Evolutionary conservation across 371 early-diverging fungal genomes (phyloP).

Genomic region (Rhizopus sp.): DNA sequence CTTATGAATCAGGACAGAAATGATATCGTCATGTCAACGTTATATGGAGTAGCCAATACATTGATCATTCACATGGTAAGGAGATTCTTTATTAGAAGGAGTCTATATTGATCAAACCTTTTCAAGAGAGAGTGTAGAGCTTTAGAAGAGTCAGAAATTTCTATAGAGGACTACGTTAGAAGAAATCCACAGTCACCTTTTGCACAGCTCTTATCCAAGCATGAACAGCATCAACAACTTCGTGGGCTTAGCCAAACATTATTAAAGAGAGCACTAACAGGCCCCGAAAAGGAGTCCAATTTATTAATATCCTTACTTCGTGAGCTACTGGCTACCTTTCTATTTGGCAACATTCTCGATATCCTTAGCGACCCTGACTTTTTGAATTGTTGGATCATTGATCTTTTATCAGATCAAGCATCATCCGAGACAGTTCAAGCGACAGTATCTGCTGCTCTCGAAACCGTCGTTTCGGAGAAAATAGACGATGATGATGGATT

Average conservation of each 20-base stretch:
- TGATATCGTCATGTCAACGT: constrained; percentile 49
- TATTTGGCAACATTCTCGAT: constrained; percentile 38
- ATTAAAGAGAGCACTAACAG: constrained; percentile 35
- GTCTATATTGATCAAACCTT: neutral
- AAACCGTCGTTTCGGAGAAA: neutral
- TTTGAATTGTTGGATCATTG: constrained; percentile 43
- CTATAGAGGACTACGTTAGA: constrained; percentile 36
- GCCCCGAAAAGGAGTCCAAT: constrained; percentile 32
- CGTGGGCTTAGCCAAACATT: constrained; percentile 35
- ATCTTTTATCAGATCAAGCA: constrained; percentile 31
- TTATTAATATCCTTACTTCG: constrained; percentile 35
- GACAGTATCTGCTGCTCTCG: constrained; percentile 6
- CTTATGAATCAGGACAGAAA: constrained; percentile 50
- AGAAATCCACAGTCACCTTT: constrained; percentile 53
- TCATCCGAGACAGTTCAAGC: constrained; percentile 2
- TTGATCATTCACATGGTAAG: constrained; percentile 56
- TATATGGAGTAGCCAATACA: constrained; percentile 52
- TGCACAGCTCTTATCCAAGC: constrained; percentile 42
- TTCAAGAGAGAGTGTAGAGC: constrained; percentile 49
- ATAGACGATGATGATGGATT: neutral
- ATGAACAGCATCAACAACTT: constrained; percentile 46
- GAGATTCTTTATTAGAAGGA: neutral
- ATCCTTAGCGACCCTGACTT: constrained; percentile 49
- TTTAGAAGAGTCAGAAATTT: constrained; percentile 37
- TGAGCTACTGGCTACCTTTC: constrained; percentile 40